Conservation (phyloP, 805 yeast genomes). For the Saccharomycopsis fermentans region DNA sequence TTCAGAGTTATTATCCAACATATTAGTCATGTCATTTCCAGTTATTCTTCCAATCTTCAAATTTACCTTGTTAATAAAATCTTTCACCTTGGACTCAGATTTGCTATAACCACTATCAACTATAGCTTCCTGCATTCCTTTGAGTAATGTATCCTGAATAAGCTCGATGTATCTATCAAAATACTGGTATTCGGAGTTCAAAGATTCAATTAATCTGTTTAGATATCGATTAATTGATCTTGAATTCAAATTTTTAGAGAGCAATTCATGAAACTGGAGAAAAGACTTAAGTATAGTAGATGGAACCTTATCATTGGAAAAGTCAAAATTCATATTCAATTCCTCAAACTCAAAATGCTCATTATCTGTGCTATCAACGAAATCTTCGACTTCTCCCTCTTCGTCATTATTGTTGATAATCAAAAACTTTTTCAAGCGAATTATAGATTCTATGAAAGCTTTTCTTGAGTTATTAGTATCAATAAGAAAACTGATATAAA, state of each 20-base stretch:
- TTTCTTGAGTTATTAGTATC: slow-evolving; percentile 6
- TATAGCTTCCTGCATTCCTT: background rate
- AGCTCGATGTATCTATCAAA: background rate
- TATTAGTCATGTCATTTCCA: background rate
- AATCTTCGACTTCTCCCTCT: slow-evolving; percentile 5
- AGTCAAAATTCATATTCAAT: background rate
- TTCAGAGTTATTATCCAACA: background rate
- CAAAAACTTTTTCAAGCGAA: slow-evolving; percentile 11
- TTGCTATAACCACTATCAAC: background rate
- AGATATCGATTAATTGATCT: slow-evolving; percentile 6
- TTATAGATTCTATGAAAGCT: slow-evolving; percentile 7
- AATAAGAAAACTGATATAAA: background rate
- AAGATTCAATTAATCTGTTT: background rate
- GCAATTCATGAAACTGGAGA: background rate
- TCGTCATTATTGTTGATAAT: slow-evolving; percentile 7
- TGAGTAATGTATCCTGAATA: background rate
- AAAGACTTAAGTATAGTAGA: background rate
- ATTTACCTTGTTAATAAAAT: background rate
- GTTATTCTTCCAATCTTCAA: background rate
- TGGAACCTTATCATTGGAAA: background rate
- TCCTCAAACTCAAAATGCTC: background rate
- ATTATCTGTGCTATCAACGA: slow-evolving; percentile 5
- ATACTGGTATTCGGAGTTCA: background rate
- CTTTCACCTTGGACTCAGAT: background rate
- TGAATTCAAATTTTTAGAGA: slow-evolving; percentile 7